phyloP scores from a whole-genome alignment of 2,329 filamentous ascomycete species.

The Coniochaeta sp. region DNA sequence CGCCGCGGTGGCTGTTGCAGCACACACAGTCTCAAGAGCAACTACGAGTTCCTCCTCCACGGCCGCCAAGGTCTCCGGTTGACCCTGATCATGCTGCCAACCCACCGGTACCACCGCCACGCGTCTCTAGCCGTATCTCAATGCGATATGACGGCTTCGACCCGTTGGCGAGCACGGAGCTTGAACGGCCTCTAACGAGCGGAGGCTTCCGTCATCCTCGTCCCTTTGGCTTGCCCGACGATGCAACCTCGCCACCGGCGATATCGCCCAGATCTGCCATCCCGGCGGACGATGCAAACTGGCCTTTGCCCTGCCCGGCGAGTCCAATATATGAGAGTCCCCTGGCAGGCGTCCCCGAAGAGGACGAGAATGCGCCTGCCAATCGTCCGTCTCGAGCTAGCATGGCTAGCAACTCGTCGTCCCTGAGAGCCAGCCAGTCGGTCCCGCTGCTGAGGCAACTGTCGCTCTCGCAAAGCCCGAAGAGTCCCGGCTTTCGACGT shows the following conservation, averaged over 20 bases:
- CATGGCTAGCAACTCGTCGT: constrained; percentile 39
- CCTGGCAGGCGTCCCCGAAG: constrained; percentile 54
- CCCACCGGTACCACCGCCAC: constrained; percentile 40
- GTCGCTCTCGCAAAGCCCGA: constrained; percentile 24
- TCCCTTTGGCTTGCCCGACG: constrained; percentile 24
- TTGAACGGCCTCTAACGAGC: constrained; percentile 37
- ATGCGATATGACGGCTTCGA: constrained; percentile 35
- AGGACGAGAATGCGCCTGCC: constrained; percentile 43
- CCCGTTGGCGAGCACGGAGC: constrained; percentile 20
- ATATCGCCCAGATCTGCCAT: constrained; percentile 31
- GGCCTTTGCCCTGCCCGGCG: constrained; percentile 32
- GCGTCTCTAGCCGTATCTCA: constrained; percentile 47
- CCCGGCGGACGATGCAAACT: constrained; percentile 30
- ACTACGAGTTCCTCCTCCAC: constrained; percentile 37
- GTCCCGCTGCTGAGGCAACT: constrained; percentile 45
- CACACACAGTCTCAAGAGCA: constrained; percentile 42
- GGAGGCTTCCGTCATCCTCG: constrained; percentile 36
- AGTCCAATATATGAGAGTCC: constrained; percentile 30
- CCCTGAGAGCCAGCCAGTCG: constrained; percentile 46
- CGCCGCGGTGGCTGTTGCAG: constrained; percentile 29
- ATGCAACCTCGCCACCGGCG: constrained; percentile 14
- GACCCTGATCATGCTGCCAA: constrained; percentile 14
- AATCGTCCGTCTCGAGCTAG: constrained; percentile 33
- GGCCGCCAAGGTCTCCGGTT: constrained; percentile 40
- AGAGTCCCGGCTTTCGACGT: constrained; percentile 17